Evolutionary conservation across 2,329 filamentous ascomycete species (phyloP).

Genomic region (Botrytis sinoallii): DNA sequence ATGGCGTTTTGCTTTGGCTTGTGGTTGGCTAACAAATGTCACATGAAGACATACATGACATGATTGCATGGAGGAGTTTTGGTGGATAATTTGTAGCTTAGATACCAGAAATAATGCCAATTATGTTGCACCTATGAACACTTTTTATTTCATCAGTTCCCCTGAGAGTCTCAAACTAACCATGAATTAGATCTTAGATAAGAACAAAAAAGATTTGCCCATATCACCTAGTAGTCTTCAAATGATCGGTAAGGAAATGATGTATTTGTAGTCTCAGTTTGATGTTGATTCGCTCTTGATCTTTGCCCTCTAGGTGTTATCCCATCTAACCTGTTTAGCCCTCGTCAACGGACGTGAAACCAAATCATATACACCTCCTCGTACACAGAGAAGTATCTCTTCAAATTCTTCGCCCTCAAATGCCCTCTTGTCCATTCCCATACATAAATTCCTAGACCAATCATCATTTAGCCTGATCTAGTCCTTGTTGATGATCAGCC

Average conservation of each 20-base stretch:
- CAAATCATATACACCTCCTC: not conserved
- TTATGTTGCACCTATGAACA: not conserved
- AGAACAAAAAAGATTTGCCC: not conserved
- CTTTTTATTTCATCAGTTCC: not conserved
- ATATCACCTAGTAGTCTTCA: not conserved
- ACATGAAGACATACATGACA: conserved; percentile 10
- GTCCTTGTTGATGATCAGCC: not conserved
- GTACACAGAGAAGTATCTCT: not conserved
- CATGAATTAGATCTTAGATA: not conserved
- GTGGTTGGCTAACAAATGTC: not conserved
- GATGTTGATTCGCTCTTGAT: not conserved
- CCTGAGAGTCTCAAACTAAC: fast-evolving
- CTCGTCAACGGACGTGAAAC: not conserved
- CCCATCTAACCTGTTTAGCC: not conserved
- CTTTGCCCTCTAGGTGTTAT: not conserved
- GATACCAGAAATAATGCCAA: conserved; percentile 11
- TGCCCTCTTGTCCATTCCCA: not conserved
- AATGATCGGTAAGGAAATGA: not conserved
- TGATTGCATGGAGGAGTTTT: conserved; percentile 16
- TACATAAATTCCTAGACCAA: not conserved
- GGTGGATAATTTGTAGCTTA: conserved; percentile 4
- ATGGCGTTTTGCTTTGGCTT: conserved; percentile 25
- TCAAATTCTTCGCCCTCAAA: not conserved
- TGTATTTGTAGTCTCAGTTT: not conserved
- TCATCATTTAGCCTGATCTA: not conserved